Evolutionary conservation across 1,284 basidiomycete species (phyloP).

Genomic region (Pterulicium gracile): DNA sequence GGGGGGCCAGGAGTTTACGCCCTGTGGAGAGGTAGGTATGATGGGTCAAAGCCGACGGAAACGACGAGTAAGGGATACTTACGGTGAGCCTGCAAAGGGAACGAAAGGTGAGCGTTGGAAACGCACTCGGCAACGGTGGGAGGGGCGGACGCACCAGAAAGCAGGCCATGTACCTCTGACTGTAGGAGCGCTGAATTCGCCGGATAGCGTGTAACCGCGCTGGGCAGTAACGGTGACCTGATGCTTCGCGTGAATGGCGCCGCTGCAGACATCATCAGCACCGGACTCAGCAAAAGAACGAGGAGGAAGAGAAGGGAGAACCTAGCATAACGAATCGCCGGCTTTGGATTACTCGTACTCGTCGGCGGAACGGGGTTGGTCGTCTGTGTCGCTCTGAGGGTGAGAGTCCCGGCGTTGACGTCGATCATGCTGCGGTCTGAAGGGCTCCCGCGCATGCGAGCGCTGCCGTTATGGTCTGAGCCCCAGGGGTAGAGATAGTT

Average conservation of each 20-base stretch:
- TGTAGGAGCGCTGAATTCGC: constrained; percentile 32
- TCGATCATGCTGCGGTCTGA: constrained; percentile 26
- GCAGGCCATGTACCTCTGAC: constrained; percentile 9
- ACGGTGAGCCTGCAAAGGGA: constrained; percentile 21
- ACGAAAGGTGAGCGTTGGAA: background rate
- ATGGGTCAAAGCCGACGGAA: background rate
- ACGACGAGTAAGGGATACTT: background rate
- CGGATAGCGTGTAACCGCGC: constrained; percentile 25
- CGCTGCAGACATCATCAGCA: constrained; percentile 14
- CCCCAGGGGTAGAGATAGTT: constrained; percentile 35
- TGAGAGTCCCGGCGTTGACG: constrained; percentile 25
- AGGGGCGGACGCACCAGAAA: background rate
- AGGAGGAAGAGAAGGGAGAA: constrained; percentile 6
- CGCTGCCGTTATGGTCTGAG: constrained; percentile 34
- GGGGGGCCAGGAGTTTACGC: constrained; percentile 31
- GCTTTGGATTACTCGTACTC: constrained; percentile 26
- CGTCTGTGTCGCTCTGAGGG: constrained; percentile 29
- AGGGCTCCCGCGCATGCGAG: constrained; percentile 29
- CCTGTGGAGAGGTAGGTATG: constrained; percentile 13
- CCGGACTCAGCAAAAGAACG: background rate
- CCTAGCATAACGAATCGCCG: constrained; percentile 29
- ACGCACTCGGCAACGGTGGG: background rate
- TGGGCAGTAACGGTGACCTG: constrained; percentile 28
- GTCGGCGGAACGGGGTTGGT: constrained; percentile 26
- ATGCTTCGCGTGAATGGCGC: constrained; percentile 30